These are phyloP conservation scores for Pichia sp. DNA, from an alignment of 1,139 yeast species.

Conservation along the genomic window DNA sequence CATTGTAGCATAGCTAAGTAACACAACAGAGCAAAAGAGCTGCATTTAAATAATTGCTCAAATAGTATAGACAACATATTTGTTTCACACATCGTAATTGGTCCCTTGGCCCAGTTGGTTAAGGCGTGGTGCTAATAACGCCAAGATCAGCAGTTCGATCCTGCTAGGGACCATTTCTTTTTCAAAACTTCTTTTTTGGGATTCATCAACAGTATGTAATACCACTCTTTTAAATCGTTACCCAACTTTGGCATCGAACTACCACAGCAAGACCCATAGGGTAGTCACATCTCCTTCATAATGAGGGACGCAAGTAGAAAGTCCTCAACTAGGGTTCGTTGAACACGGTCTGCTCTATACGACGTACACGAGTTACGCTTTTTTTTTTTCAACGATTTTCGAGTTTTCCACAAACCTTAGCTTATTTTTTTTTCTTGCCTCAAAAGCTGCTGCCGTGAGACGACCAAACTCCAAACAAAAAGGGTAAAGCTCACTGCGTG, in stretches of 20 bases:
- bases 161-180: slow-evolving; percentile 67
- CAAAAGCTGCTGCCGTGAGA: not conserved
- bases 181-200: not conserved
- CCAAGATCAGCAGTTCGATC: slow-evolving; percentile 48
- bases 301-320: too few species aligned
- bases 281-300: too few species aligned
- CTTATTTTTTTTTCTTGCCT: not conserved
- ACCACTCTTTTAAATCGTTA: too few species aligned
- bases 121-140: slow-evolving; percentile 88
- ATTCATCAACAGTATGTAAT: too few species aligned
- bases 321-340: too few species aligned
- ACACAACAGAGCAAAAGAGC: too few species aligned
- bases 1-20: too few species aligned
- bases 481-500: not conserved
- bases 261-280: too few species aligned
- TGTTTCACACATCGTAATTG: not conserved
- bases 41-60: too few species aligned
- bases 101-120: slow-evolving; percentile 88
- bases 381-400: not conserved
- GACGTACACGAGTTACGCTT: not conserved
- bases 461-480: not conserved
- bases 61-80: too few species aligned
- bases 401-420: not conserved
- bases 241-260: too few species aligned
- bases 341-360: not conserved